Base-by-base conservation (phyloP, 2,329 filamentous ascomycete species). In the Hypoxylon sp. region DNA sequence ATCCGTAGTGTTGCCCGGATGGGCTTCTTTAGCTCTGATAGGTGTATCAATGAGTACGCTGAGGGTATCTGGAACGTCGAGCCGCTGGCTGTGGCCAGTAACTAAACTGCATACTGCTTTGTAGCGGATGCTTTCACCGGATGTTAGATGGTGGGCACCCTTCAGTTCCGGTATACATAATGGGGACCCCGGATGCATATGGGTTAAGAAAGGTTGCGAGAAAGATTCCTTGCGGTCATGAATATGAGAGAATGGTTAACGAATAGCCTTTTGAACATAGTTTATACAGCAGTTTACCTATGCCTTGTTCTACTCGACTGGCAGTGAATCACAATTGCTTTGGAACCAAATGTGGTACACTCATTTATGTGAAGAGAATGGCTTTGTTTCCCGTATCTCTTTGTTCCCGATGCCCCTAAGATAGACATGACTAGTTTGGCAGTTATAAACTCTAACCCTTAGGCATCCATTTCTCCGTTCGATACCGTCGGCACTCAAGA, bases 11-110 rank as follows among this genome's bases (percentile, higher is more conserved):
- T 99, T 17, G 87, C 94, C 5, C 87, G 94, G 44, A 99, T 99
- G 96, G 96, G 95, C 39, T 98, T 98, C 88, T 98, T 98, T 85
- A 94, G 90, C 74, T 95, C 92, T 71, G 95, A 98, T 80, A 88
- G 95, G 42, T 97, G 95, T 82, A 98, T 98, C 80, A 93, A 95
- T 76, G 94, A 98, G 85, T 99, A 99, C 82, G 96, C 96, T 0
- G 95, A 99, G 80, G 90, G 87, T 71, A 98, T 99, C 80, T 99
- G 96, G 96, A 98, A 98, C 78, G 85, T 97, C 42, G 95, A 98
- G 84, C 94, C 95, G 29, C 80, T 96, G 60, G 81, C 81, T 35
- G 83, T 83, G 14, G 17, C 39, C 3, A 19, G 26, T 8, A 26
- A 47, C 37, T 50, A 50, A 59, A 3, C n/a, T 10, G 5, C 17